Evolutionary conservation across 768 basidiomycete genomes (phyloP).

Genomic region (Xerocomellus intermedius): DNA sequence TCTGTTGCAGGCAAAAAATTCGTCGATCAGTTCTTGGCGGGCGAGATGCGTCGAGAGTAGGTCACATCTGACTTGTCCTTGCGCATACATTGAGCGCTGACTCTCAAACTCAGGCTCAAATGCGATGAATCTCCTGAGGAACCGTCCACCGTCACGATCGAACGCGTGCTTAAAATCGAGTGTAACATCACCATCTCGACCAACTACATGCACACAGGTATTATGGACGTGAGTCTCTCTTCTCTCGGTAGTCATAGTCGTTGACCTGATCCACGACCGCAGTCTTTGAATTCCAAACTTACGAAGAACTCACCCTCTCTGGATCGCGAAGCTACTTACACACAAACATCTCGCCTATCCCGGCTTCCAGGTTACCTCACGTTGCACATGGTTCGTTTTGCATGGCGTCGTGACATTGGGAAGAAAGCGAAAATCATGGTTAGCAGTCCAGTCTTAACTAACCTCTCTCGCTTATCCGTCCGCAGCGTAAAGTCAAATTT

Average conservation of each 20-base stretch:
- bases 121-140: conserved; percentile 87
- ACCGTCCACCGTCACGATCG: conserved; percentile 54
- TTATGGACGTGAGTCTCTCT: conserved; percentile 61
- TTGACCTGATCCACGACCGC: conserved; percentile 1
- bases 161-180: conserved; percentile 83
- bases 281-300: conserved; percentile 87
- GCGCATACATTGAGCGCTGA: conserved; percentile 23
- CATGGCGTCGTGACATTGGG: conserved; percentile 86
- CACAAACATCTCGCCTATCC: conserved; percentile 74
- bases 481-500: conserved; percentile 88
- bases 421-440: conserved; percentile 99
- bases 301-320: conserved; percentile 82
- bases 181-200: conserved; percentile 89
- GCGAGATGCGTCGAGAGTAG: conserved; percentile 72
- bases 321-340: conserved; percentile 79
- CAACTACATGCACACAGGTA: conserved; percentile 86
- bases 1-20: conserved; percentile 50
- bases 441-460: conserved; percentile 4
- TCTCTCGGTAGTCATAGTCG: conserved; percentile 1
- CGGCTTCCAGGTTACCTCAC: conserved; percentile 83
- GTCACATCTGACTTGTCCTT: not conserved
- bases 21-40: conserved; percentile 79
- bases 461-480: not conserved
- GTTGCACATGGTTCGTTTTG: conserved; percentile 95
- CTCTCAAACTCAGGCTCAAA: conserved; percentile 50